phyloP scores from a whole-genome alignment of 108 stramenopile species.

The Pseudonitzschia multistriata region DNA sequence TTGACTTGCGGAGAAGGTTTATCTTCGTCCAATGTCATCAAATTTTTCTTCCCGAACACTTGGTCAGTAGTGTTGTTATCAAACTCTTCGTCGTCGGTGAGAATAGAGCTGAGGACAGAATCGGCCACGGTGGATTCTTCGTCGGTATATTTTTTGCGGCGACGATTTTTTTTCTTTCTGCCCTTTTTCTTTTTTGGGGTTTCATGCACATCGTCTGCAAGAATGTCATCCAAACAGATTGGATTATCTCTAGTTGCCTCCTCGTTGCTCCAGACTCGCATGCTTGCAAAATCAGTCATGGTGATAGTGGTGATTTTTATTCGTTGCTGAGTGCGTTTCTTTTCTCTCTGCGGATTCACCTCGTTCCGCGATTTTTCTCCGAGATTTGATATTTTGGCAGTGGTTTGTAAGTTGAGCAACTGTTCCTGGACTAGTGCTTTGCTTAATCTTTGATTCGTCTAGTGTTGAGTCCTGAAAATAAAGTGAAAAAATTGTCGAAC shows the following conservation, averaged over 20 bases:
- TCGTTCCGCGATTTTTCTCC: background rate
- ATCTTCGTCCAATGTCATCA: background rate
- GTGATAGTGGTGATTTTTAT: background rate
- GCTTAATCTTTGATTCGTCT: background rate
- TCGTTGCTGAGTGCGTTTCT: background rate
- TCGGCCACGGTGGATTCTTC: constrained; percentile 15
- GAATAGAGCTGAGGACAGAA: constrained; percentile 14
- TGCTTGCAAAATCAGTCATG: constrained; percentile 7
- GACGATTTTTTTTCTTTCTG: constrained; percentile 5
- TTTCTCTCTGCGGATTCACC: background rate
- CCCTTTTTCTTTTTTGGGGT: background rate
- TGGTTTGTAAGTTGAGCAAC: background rate
- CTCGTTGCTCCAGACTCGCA: constrained; percentile 11
- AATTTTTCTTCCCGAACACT: background rate
- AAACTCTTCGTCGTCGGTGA: constrained; percentile 1
- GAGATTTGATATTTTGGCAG: background rate
- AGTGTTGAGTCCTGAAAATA: background rate
- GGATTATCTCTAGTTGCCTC: constrained; percentile 8
- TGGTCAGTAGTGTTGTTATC: background rate
- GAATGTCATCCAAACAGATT: constrained; percentile 9
- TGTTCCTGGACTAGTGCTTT: background rate
- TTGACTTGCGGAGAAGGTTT: background rate
- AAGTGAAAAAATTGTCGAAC: background rate
- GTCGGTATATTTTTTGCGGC: constrained; percentile 2
- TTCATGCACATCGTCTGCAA: background rate